Evolutionary conservation across 352 stramenopile genomes (phyloP).

Genomic region (Phytophthora foliorum): DNA sequence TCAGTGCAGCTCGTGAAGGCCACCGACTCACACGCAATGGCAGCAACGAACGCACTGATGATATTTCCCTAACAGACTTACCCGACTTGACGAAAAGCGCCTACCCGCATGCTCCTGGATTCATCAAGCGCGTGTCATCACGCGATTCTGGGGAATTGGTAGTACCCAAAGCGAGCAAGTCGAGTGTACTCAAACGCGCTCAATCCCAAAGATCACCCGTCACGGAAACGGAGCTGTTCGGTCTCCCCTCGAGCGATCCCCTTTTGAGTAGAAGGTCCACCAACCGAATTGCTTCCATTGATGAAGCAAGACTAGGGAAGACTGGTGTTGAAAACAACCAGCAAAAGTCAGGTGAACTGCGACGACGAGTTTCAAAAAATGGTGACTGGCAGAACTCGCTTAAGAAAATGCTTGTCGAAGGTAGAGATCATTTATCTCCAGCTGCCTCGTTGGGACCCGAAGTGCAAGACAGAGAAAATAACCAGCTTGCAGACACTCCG

Average conservation of each 20-base stretch:
- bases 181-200: constrained; percentile 41
- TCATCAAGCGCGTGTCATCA: constrained; percentile 53
- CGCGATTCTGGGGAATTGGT: constrained; percentile 31
- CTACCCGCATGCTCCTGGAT: constrained; percentile 15
- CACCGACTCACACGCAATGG: constrained; percentile 9
- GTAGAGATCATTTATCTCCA: constrained; percentile 30
- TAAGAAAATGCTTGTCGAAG: constrained; percentile 65
- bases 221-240: constrained; percentile 15
- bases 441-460: constrained; percentile 5
- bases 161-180: constrained; percentile 22
- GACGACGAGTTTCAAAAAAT: constrained; percentile 19
- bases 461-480: constrained; percentile 17
- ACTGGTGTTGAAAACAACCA: constrained; percentile 23
- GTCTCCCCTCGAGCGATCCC: constrained; percentile 8
- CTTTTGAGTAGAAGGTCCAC: constrained; percentile 10
- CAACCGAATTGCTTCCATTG: not conserved
- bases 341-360: constrained; percentile 14
- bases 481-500: constrained; percentile 3
- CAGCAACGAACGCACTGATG: constrained; percentile 36
- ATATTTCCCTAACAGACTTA: constrained; percentile 67
- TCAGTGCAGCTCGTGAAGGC: constrained; percentile 51
- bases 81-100: constrained; percentile 53
- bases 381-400: constrained; percentile 67
- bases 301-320: constrained; percentile 13
- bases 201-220: constrained; percentile 47